phyloP scores from a whole-genome alignment of 306 rosid species.

The Gastrolobium bilobum region DNA sequence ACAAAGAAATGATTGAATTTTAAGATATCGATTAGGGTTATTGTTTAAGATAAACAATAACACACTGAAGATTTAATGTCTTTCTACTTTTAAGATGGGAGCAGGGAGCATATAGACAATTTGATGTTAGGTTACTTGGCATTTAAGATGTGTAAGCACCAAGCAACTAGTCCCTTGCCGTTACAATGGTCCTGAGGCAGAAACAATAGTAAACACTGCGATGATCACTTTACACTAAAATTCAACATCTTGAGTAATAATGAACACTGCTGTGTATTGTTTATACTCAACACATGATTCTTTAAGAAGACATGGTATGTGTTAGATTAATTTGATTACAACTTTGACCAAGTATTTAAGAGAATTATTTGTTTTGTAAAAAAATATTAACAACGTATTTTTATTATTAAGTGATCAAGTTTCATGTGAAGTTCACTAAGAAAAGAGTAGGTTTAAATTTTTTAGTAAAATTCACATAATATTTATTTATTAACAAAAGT shows the following conservation, averaged over 20 bases:
- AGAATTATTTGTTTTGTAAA: no score
- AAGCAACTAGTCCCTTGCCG: slow-evolving; percentile 44
- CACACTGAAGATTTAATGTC: not conserved
- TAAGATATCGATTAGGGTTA: slow-evolving; percentile 23
- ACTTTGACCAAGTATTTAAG: no score
- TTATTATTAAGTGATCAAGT: no score
- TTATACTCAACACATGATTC: no score
- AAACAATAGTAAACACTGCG: slow-evolving; percentile 11
- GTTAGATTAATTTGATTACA: no score
- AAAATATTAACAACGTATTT: no score
- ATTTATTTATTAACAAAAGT: no score
- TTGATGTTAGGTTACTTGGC: slow-evolving; percentile 38
- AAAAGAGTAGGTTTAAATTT: no score
- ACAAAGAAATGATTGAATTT: slow-evolving; percentile 44
- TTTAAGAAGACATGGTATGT: no score
- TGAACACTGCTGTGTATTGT: not conserved
- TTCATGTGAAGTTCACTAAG: no score
- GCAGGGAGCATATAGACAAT: slow-evolving; percentile 12
- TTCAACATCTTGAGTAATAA: slow-evolving; percentile 3
- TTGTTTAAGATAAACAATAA: slow-evolving; percentile 31
- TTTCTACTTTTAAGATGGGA: not conserved
- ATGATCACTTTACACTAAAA: slow-evolving; percentile 7
- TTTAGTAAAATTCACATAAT: no score
- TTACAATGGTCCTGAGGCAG: not conserved
- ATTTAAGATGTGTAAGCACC: slow-evolving; percentile 47